Conservation (phyloP, 805 yeast genomes). For the Cyberlindnera sargentensis region DNA sequence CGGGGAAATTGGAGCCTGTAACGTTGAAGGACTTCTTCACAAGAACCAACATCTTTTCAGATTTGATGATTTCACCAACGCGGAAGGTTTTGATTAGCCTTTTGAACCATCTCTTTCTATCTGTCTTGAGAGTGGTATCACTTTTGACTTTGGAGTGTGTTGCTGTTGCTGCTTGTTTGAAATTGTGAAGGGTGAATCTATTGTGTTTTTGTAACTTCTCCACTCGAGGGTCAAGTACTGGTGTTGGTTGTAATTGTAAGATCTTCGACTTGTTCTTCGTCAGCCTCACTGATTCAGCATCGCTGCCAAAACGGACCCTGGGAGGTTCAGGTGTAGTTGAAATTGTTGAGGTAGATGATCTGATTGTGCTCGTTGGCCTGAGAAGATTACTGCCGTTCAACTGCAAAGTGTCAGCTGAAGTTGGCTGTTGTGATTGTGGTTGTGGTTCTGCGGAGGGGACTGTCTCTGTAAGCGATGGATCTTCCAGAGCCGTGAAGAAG, state of each 20-base stretch:
- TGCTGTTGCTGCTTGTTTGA: conserved; percentile 22
- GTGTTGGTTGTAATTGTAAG: background rate
- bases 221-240: background rate
- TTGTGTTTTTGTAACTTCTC: conserved; percentile 14
- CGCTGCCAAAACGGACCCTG: too few relatives aligned
- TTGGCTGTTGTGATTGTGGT: too few relatives aligned
- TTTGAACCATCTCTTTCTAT: conserved; percentile 17
- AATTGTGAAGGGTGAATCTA: conserved; percentile 13
- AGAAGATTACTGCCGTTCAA: too few relatives aligned
- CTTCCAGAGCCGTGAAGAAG: background rate
- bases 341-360: too few relatives aligned
- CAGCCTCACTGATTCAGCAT: too few relatives aligned
- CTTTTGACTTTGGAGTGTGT: conserved; percentile 4
- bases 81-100: conserved; percentile 28
- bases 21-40: conserved; percentile 34
- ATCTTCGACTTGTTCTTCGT: background rate
- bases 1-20: conserved; percentile 21
- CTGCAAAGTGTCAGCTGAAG: too few relatives aligned
- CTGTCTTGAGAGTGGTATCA: conserved; percentile 9
- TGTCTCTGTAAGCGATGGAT: background rate
- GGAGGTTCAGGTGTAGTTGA: too few relatives aligned
- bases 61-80: conserved; percentile 57
- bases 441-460: too few relatives aligned
- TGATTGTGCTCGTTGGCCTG: too few relatives aligned
- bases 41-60: conserved; percentile 65